Base-by-base conservation (phyloP, 805 yeast genomes). In the Yarrowia sp. region DNA sequence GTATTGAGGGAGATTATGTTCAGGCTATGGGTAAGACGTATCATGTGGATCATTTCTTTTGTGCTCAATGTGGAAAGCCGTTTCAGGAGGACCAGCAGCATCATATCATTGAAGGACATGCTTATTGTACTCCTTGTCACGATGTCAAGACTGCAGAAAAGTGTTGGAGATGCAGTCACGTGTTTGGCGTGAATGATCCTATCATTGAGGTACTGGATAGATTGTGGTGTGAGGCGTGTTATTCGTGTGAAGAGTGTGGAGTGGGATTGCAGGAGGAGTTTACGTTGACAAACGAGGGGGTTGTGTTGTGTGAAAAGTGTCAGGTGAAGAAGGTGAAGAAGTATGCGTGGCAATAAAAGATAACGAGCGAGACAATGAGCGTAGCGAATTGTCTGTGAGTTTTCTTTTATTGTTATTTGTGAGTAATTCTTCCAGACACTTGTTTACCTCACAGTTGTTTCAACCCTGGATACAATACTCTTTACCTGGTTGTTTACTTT, bases 1-100 rank as follows among this genome's bases (percentile, higher is more conserved):
- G 75, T 14, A 71, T 74, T 22, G 76, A 74, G 40, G 67, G 67
- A 5, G 66, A 72, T 36, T 74, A 70, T 14, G 67, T 74, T 12
- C 65, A 63, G 35, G 77, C 77, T 4, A 61, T 71, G 62, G 75
- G 68, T 8, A 66, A 67, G 36, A 65, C 70, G 11, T 74, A 68
- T 68, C 77, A 74, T 62, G 66, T 63, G 11, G 73, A 69, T 26
- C 77, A 74, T 36, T 75, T 74, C 63, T 73, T 71, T 51, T 74
- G 77, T 64, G 69, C 71, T 19, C 74, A 70, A 14, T 74, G 77
- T 62, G 70, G 73, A 43, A 62, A 62, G 24, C 69, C 72, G 10
- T 70, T 73, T 62, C 52, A 52, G 11, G 61, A 65, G 17, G 40
- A 30, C 10, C 51, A 58, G 24, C 63, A 46, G 35, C 63, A 58